These are phyloP conservation scores for Monosporozyma unispora DNA, from an alignment of 805 yeast genomes.

Conservation along the genomic window DNA sequence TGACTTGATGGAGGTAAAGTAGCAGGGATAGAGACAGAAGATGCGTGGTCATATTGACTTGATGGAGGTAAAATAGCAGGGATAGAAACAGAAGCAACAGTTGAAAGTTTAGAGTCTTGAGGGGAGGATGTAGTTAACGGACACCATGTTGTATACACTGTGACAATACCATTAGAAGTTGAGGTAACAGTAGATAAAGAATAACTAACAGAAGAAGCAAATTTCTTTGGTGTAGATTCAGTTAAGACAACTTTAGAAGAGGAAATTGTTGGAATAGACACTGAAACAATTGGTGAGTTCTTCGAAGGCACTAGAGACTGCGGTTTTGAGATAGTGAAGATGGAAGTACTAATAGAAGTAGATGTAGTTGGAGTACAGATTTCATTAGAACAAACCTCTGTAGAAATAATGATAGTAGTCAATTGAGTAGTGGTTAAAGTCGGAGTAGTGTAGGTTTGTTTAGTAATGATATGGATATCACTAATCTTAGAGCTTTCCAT, in stretches of 20 bases:
- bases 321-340: not conserved
- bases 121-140: slow-evolving; percentile 20
- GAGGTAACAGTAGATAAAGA: slow-evolving; percentile 26
- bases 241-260: not conserved
- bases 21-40: too few species aligned
- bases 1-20: not conserved
- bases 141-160: slow-evolving; percentile 36
- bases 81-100: not conserved
- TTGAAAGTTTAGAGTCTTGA: not conserved
- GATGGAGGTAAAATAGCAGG: not conserved
- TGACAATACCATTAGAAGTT: slow-evolving; percentile 24
- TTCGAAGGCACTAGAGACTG: not conserved
- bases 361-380: slow-evolving; percentile 5
- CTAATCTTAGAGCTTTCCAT: not conserved
- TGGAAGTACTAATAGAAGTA: slow-evolving; percentile 2
- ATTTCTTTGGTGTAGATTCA: not conserved
- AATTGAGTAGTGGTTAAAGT: not conserved
- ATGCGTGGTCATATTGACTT: too few species aligned
- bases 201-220: not conserved
- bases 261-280: too few species aligned
- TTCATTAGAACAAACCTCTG: slow-evolving; percentile 12
- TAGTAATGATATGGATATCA: not conserved
- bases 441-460: slow-evolving; percentile 1
- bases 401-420: slow-evolving; percentile 10
- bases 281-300: not conserved